These are phyloP conservation scores for Aethionema arabicum DNA, from an alignment of 345 rosid species.

Conservation along the genomic window DNA sequence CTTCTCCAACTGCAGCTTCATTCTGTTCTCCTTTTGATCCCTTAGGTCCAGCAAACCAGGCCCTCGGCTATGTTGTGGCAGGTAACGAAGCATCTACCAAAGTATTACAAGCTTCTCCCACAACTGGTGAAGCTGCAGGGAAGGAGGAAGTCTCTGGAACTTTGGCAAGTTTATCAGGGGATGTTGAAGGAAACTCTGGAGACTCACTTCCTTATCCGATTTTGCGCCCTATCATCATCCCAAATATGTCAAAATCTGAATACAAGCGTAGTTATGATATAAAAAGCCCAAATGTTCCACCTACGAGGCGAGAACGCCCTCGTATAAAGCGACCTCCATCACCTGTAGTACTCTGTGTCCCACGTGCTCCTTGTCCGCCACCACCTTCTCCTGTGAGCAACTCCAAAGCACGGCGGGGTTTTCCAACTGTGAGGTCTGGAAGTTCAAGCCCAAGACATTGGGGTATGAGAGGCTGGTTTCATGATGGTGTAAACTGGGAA, in stretches of 20 bases:
- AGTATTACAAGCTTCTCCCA: constrained; percentile 58
- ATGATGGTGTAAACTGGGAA: constrained; percentile 68
- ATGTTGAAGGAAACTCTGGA: constrained; percentile 64
- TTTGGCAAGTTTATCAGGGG: constrained; percentile 52
- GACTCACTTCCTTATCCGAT: constrained; percentile 83
- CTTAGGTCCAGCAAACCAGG: constrained; percentile 71
- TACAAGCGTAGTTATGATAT: constrained; percentile 61
- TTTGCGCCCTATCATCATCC: constrained; percentile 89
- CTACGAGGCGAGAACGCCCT: constrained; percentile 72
- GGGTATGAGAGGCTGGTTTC: constrained; percentile 87
- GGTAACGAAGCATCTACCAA: constrained; percentile 81
- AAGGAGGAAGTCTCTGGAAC: constrained; percentile 76
- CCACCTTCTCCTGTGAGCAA: constrained; percentile 92
- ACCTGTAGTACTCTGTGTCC: constrained; percentile 94
- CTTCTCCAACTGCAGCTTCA: constrained; percentile 91
- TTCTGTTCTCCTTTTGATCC: constrained; percentile 91
- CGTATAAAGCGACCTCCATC: constrained; percentile 95
- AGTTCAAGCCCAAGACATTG: constrained; percentile 99
- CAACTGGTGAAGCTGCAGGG: constrained; percentile 49
- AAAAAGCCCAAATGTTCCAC: constrained; percentile 81
- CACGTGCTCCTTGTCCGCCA: constrained; percentile 93
- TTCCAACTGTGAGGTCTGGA: constrained; percentile 97
- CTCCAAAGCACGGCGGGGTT: constrained; percentile 82
- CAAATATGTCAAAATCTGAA: constrained; percentile 72
- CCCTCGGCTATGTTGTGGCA: constrained; percentile 78